Conservation (phyloP, 306 rosid genomes). For the Quercus bicolor region DNA sequence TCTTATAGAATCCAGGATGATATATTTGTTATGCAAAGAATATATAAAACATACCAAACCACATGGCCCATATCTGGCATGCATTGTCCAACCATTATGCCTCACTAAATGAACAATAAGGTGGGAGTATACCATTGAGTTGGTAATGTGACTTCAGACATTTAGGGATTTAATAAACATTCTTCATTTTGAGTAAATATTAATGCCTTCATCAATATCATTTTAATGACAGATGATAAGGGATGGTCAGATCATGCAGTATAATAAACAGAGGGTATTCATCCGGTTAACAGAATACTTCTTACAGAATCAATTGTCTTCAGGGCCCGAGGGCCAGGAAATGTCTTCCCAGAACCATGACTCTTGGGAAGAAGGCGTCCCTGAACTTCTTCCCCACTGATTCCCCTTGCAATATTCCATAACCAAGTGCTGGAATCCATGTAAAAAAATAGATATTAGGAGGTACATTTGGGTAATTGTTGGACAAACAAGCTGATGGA, state of each 20-base stretch:
- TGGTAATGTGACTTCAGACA: background rate
- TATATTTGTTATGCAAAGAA: no score
- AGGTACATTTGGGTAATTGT: slow-evolving; percentile 20
- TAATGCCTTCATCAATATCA: background rate
- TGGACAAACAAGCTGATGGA: slow-evolving; percentile 6
- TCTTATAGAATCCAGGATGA: no score
- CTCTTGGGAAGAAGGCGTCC: slow-evolving; percentile 91
- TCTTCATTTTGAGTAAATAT: background rate
- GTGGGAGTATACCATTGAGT: no score
- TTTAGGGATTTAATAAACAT: background rate
- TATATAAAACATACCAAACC: no score
- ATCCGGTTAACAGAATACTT: slow-evolving; percentile 16
- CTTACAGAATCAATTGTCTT: slow-evolving; percentile 72
- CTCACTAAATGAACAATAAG: no score
- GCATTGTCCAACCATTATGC: no score
- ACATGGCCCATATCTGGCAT: no score
- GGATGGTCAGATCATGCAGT: background rate
- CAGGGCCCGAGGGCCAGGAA: slow-evolving; percentile 87
- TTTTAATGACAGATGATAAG: background rate
- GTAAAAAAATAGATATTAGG: slow-evolving; percentile 31
- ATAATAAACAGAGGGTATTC: background rate
- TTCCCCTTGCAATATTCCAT: slow-evolving; percentile 95
- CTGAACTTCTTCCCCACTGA: slow-evolving; percentile 87
- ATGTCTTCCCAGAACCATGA: slow-evolving; percentile 97
- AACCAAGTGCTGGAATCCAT: slow-evolving; percentile 76